Evolutionary conservation across 768 basidiomycete species (phyloP), one percentile per base, ranked within the genome.

Genomic region (Macrocybe gigantea): DNA sequence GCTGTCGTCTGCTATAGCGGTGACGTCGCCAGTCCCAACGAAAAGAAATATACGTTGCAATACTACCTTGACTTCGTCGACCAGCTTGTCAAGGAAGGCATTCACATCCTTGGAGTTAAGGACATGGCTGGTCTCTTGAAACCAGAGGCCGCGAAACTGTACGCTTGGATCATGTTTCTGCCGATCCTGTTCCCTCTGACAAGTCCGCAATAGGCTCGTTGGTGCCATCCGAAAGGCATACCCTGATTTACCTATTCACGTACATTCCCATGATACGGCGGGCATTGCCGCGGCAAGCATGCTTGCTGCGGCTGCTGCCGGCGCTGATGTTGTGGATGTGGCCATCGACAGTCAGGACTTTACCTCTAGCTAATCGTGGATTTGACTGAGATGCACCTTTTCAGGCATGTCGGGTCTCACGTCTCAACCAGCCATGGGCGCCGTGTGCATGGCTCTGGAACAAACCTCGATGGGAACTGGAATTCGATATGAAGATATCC

Each of bases 381-480:
- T 15, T 10, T 32, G 22, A 32, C 47, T 22, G 22, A 66, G 31
- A 63, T 52, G 31, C 14, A 45, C 44, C 47, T 36, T 52, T 38
- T 29, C 59, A 95, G 93, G 91, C 71, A 95, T 99, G 88, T 98
- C 95, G 48, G 96, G 96, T 50, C 73, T 95, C 55, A 99, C 96
- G 44, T 98, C 96, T 13, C 96, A 99, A 62, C 94, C 96, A 13
- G 91, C 96, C 5, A 99, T 99, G 96, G 96, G 96, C 58, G 96
- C 96, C 33, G 82, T 99, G 34, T 88, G 87, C 68, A 81, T 83
- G 73, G 95, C 96, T 29, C 72, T 99, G 41, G 96, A 99, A 70
- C 96, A 99, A 70, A 93, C 91, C 34, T 69, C 76, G 34, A 75
- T 97, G 49, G 96, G 94, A 54, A 93, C 95, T 14, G 96, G 96